These are phyloP conservation scores for Lycium barbarum DNA, from an alignment of 257 asterid genomes.

Conservation along the genomic window DNA sequence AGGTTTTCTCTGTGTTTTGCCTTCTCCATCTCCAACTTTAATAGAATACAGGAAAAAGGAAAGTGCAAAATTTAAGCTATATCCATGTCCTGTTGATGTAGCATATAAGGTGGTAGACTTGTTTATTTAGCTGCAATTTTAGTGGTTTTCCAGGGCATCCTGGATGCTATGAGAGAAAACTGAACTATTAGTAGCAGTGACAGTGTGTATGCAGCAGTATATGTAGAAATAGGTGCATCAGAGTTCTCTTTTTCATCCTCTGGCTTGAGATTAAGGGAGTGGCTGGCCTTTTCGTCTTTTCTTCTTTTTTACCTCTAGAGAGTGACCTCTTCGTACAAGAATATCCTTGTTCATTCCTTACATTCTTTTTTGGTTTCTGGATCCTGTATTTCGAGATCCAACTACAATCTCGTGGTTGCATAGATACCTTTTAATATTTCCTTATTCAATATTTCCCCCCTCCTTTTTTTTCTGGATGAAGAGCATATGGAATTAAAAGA, in stretches of 20 bases:
- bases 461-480: background rate
- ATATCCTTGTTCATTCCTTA: background rate
- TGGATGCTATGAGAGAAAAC: slow-evolving; percentile 5
- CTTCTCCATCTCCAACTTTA: background rate
- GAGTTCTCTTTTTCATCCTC: slow-evolving; percentile 15
- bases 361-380: background rate
- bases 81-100: background rate
- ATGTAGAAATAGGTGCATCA: slow-evolving; percentile 10
- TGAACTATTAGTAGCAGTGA: background rate
- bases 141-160: background rate
- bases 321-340: background rate
- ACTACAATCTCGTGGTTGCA: background rate
- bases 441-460: background rate
- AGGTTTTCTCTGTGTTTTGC: slow-evolving; percentile 36
- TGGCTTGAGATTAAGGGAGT: slow-evolving; percentile 12
- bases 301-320: slow-evolving; percentile 20
- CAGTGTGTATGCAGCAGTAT: background rate
- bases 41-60: background rate
- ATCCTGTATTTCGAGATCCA: background rate
- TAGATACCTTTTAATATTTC: background rate
- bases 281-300: background rate
- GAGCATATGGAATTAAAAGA: background rate
- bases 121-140: slow-evolving; percentile 16
- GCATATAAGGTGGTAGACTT: background rate
- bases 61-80: slow-evolving; percentile 1